Conservation (phyloP, 1,284 basidiomycete genomes). For the Pholiota adiposa region DNA sequence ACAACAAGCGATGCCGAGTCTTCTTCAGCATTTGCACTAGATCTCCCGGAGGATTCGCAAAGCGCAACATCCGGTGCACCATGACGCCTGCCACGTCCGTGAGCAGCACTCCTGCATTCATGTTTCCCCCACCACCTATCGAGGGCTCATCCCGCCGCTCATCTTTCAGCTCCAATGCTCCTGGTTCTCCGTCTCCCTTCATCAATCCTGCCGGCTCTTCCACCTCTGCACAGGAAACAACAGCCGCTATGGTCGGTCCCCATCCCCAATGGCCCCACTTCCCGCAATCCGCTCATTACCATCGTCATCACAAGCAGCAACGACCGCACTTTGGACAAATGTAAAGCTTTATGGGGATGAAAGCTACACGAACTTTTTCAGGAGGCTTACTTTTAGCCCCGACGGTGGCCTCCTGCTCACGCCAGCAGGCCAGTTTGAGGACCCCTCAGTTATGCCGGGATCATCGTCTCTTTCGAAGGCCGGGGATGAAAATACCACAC, state of each 20-base stretch:
- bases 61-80: conserved; percentile 40
- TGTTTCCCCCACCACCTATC: conserved; percentile 76
- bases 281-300: conserved; percentile 80
- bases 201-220: conserved; percentile 1
- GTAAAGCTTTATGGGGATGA: conserved; percentile 91
- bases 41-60: conserved; percentile 25
- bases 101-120: conserved; percentile 50
- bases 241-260: conserved; percentile 78
- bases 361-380: conserved; percentile 94
- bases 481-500: conserved; percentile 34
- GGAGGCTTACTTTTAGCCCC: conserved; percentile 91
- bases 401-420: conserved; percentile 94
- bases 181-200: conserved; percentile 70
- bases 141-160: conserved; percentile 82
- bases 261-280: conserved; percentile 89
- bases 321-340: conserved; percentile 35
- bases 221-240: background rate
- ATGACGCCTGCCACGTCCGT: conserved; percentile 65
- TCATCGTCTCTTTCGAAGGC: conserved; percentile 18
- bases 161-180: conserved; percentile 85
- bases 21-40: conserved; percentile 41
- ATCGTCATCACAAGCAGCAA: conserved; percentile 31
- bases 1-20: conserved; percentile 78
- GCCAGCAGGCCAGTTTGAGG: conserved; percentile 95
- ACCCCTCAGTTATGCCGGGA: conserved; percentile 67